Evolutionary conservation across 306 rosid genomes (phyloP).

Genomic region (Malus sieversii): DNA sequence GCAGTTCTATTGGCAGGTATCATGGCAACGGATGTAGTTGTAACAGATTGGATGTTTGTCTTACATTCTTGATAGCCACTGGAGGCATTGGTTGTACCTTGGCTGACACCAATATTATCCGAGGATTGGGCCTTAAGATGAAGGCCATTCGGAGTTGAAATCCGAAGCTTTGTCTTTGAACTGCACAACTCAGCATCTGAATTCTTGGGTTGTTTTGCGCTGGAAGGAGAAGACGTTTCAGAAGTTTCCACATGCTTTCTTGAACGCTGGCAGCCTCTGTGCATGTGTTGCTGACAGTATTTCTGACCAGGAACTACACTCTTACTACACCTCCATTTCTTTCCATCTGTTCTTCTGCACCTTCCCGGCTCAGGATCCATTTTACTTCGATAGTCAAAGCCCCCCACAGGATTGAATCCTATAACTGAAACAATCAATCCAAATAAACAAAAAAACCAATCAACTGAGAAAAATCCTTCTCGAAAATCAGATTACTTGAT

Average conservation of each 20-base stretch:
- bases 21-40: slow-evolving; percentile 7
- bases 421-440: slow-evolving; percentile 27
- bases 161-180: slow-evolving; percentile 14
- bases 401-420: slow-evolving; percentile 24
- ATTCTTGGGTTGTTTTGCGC: slow-evolving; percentile 19
- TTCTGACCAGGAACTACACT: slow-evolving; percentile 41
- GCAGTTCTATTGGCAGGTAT: not conserved
- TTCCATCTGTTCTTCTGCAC: slow-evolving; percentile 95
- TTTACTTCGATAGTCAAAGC: slow-evolving; percentile 27
- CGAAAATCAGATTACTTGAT: not conserved
- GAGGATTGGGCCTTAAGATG: slow-evolving; percentile 23
- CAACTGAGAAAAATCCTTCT: slow-evolving; percentile 6
- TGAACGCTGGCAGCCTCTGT: slow-evolving; percentile 93
- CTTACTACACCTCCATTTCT: slow-evolving; percentile 80
- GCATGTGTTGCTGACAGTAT: slow-evolving; percentile 79
- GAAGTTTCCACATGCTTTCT: slow-evolving; percentile 95
- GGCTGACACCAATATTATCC: slow-evolving; percentile 5
- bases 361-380: slow-evolving; percentile 60
- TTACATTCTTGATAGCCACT: slow-evolving; percentile 18
- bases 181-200: slow-evolving; percentile 7
- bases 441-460: not conserved
- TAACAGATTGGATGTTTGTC: slow-evolving; percentile 3
- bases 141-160: slow-evolving; percentile 22
- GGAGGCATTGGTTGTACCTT: slow-evolving; percentile 5
- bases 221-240: slow-evolving; percentile 28